phyloP scores from a whole-genome alignment of 176 grass and related monocot genomes.

The Aegilops speltoides region DNA sequence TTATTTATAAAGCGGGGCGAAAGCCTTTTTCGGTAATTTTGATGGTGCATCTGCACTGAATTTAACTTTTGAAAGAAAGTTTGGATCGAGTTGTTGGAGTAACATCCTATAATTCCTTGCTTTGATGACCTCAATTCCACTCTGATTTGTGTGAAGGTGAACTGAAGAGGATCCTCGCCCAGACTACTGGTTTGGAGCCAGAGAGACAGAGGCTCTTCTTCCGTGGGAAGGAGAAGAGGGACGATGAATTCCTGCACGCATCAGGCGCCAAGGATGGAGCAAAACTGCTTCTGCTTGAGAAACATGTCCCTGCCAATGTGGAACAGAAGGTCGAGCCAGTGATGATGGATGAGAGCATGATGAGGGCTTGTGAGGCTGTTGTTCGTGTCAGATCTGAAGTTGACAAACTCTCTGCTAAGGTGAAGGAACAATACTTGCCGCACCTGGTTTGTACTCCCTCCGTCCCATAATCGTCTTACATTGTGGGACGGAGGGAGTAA shows the following conservation, averaged over 20 bases:
- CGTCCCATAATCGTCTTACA: too few species aligned
- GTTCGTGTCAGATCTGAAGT: slow-evolving; percentile 70
- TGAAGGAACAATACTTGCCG: slow-evolving; percentile 24
- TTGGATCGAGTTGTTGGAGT: not conserved
- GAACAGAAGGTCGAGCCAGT: slow-evolving; percentile 53
- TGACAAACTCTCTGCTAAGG: slow-evolving; percentile 72
- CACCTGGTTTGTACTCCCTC: not conserved
- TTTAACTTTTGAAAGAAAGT: not conserved
- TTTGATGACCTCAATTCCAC: slow-evolving; percentile 2
- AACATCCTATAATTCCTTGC: not conserved
- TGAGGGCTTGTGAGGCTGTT: slow-evolving; percentile 67
- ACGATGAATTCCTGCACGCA: slow-evolving; percentile 63
- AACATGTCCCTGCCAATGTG: slow-evolving; percentile 42
- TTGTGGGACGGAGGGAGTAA: not conserved
- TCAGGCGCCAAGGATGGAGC: slow-evolving; percentile 77
- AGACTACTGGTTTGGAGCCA: slow-evolving; percentile 60
- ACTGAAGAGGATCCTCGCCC: slow-evolving; percentile 65
- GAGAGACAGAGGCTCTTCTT: slow-evolving; percentile 81
- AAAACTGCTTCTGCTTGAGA: slow-evolving; percentile 79
- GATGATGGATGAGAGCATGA: slow-evolving; percentile 59
- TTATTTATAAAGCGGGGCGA: too few species aligned
- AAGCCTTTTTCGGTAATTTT: too few species aligned
- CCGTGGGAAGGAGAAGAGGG: slow-evolving; percentile 79
- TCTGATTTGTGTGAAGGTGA: slow-evolving; percentile 57
- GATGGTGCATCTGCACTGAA: not conserved